Evolutionary conservation across 768 basidiomycete genomes (phyloP).

Genomic region (Gymnopilus junonius): DNA sequence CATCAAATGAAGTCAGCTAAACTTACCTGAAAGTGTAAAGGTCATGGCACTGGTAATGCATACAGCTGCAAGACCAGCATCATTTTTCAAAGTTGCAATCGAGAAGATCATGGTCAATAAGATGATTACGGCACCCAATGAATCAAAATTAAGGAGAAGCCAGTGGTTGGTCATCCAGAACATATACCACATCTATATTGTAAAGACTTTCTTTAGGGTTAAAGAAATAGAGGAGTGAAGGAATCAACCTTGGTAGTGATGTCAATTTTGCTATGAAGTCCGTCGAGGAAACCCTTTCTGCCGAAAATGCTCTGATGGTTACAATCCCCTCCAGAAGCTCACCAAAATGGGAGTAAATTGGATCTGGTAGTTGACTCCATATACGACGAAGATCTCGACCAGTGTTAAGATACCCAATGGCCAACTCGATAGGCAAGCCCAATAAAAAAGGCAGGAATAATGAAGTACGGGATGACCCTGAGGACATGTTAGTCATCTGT

Average conservation of each 20-base stretch:
- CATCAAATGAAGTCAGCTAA: constrained; percentile 28
- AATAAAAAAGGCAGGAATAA: constrained; percentile 76
- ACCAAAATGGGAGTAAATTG: constrained; percentile 83
- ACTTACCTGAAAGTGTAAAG: constrained; percentile 47
- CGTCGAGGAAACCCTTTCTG: constrained; percentile 78
- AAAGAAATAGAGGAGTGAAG: background rate
- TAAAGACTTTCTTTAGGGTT: background rate
- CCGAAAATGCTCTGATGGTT: constrained; percentile 89
- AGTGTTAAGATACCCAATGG: constrained; percentile 76
- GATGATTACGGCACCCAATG: constrained; percentile 73
- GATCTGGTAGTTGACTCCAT: constrained; percentile 91
- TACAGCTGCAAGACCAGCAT: constrained; percentile 66
- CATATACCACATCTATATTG: constrained; percentile 75
- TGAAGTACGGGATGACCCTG: constrained; percentile 77
- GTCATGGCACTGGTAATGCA: constrained; percentile 76
- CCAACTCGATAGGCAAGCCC: constrained; percentile 73
- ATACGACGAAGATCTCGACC: constrained; percentile 83
- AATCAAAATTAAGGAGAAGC: constrained; percentile 84
- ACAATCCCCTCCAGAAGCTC: constrained; percentile 88
- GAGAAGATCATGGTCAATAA: constrained; percentile 79
- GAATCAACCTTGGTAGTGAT: constrained; percentile 68
- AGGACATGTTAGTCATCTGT: constrained; percentile 1
- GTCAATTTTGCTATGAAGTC: constrained; percentile 75
- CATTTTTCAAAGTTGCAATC: constrained; percentile 56
- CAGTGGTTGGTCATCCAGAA: constrained; percentile 93